Evolutionary conservation across 164 flowering plant species (phyloP).

Genomic region (Tetrastigma voinierianum): DNA sequence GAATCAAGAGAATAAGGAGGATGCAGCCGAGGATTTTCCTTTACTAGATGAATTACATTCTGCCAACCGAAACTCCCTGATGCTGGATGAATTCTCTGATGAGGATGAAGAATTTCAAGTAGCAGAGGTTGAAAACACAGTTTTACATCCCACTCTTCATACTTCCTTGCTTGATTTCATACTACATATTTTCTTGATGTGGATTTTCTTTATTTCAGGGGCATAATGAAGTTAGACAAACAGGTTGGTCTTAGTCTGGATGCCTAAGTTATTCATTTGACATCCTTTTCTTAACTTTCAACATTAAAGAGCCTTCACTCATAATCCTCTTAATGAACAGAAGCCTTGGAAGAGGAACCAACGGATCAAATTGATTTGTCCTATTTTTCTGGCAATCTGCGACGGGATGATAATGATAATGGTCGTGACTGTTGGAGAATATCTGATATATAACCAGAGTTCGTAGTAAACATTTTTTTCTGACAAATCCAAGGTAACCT

Average conservation of each 20-base stretch:
- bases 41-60: constrained; percentile 43
- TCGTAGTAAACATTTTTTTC: constrained; percentile 50
- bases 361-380: constrained; percentile 50
- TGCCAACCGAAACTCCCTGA: constrained; percentile 38
- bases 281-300: no score
- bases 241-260: constrained; percentile 20
- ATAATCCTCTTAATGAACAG: constrained; percentile 10
- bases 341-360: constrained; percentile 46
- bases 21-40: constrained; percentile 29
- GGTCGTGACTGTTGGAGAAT: constrained; percentile 64
- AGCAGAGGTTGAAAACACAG: constrained; percentile 49
- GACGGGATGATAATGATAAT: constrained; percentile 52
- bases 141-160: constrained; percentile 24
- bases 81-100: constrained; percentile 64
- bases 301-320: background rate
- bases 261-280: no score
- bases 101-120: constrained; percentile 63
- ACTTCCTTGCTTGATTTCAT: no score
- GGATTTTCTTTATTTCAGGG: constrained; percentile 27
- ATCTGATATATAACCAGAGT: constrained; percentile 63
- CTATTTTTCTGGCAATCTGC: constrained; percentile 54
- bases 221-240: constrained; percentile 30
- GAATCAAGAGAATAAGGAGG: constrained; percentile 27
- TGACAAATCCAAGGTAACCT: constrained; percentile 55
- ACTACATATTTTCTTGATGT: constrained; percentile 5